These are phyloP conservation scores for Globisporangium rhizosaccharum DNA, from an alignment of 352 stramenopile genomes.

Conservation along the genomic window DNA sequence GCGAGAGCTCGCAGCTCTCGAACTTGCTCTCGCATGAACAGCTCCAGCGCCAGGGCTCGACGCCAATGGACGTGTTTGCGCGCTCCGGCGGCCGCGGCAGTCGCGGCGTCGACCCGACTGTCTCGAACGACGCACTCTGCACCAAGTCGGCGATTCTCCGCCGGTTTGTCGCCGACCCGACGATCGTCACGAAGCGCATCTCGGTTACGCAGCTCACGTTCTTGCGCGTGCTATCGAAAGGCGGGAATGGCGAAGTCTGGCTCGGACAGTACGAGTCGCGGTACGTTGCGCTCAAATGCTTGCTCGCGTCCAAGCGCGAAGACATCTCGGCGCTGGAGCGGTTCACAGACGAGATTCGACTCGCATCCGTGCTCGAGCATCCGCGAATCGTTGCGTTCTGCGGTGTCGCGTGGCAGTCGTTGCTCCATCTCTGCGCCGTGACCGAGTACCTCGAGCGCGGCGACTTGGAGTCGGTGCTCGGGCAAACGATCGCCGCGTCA, in stretches of 20 bases:
- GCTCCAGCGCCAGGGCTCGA: constrained; percentile 11
- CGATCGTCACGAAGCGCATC: constrained; percentile 70
- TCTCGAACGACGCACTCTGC: constrained; percentile 69
- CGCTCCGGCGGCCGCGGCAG: constrained; percentile 20
- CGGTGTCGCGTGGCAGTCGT: constrained; percentile 73
- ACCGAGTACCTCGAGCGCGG: constrained; percentile 79
- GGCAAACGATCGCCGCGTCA: constrained; percentile 26
- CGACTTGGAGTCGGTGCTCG: constrained; percentile 52
- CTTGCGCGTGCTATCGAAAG: constrained; percentile 61
- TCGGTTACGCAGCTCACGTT: constrained; percentile 73
- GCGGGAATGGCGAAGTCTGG: constrained; percentile 78
- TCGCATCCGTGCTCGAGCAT: constrained; percentile 72
- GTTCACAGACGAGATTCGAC: constrained; percentile 79
- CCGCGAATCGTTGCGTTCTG: constrained; percentile 80
- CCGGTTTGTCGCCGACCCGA: constrained; percentile 60
- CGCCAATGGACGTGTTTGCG: constrained; percentile 48
- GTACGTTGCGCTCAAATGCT: constrained; percentile 76
- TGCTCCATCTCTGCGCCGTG: constrained; percentile 68
- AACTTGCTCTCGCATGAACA: constrained; percentile 21
- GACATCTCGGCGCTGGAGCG: constrained; percentile 58
- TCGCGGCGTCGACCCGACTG: constrained; percentile 32
- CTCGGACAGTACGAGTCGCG: constrained; percentile 67
- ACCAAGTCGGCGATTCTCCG: constrained; percentile 44
- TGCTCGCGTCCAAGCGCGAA: constrained; percentile 58
- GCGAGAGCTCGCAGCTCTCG: constrained; percentile 27